Evolutionary conservation across 768 basidiomycete species (phyloP).

Genomic region (Trametes cubensis): DNA sequence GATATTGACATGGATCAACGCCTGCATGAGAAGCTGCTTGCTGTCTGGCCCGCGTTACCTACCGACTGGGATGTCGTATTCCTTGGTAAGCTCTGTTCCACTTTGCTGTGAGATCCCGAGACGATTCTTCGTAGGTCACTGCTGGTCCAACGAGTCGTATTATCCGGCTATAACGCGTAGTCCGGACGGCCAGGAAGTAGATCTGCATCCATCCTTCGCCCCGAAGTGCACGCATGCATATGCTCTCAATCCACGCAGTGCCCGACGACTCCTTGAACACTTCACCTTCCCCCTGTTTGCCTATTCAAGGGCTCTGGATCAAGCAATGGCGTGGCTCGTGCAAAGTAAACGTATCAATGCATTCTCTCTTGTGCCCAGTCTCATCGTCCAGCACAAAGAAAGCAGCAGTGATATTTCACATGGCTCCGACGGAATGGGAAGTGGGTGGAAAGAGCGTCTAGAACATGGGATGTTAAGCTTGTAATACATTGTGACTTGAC

Average conservation of each 20-base stretch:
- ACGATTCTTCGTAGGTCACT: slow-evolving; percentile 56
- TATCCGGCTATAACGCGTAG: slow-evolving; percentile 40
- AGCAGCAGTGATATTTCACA: slow-evolving; percentile 56
- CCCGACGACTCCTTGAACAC: slow-evolving; percentile 60
- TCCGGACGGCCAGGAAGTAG: neutral
- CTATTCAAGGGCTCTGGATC: slow-evolving; percentile 77
- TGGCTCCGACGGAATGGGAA: slow-evolving; percentile 47
- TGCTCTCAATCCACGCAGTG: slow-evolving; percentile 59
- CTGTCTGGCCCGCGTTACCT: slow-evolving; percentile 58
- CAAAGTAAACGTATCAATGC: slow-evolving; percentile 54
- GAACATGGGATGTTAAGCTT: slow-evolving; percentile 47
- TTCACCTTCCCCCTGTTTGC: slow-evolving; percentile 68
- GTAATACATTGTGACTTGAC: no score
- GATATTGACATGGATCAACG: slow-evolving; percentile 79
- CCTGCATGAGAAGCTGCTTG: slow-evolving; percentile 44
- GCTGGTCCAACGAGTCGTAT: slow-evolving; percentile 72
- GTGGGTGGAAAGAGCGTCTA: slow-evolving; percentile 57
- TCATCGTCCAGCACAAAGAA: slow-evolving; percentile 67
- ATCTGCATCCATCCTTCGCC: slow-evolving; percentile 57
- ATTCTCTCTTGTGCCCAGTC: slow-evolving; percentile 68
- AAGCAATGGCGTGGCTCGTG: slow-evolving; percentile 71
- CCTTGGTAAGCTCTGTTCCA: slow-evolving; percentile 48
- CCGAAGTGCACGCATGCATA: slow-evolving; percentile 81
- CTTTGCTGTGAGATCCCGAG: neutral
- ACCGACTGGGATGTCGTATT: slow-evolving; percentile 73